Base-by-base conservation (phyloP, 164 flowering plant species). In the Sextonia rubra region DNA sequence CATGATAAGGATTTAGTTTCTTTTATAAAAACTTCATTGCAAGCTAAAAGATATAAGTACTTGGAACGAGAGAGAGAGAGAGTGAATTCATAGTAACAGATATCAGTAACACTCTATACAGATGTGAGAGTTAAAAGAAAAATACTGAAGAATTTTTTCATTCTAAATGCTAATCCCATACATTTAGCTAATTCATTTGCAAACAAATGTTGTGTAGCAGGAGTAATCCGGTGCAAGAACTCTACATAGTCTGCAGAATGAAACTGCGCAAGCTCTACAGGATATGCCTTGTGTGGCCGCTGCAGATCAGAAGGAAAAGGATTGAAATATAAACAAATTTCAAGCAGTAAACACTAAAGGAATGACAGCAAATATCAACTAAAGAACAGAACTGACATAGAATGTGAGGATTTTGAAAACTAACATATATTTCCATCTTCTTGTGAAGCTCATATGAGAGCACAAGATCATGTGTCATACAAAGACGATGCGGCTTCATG, bases 201-300 rank as follows among this genome's bases (percentile, higher is more conserved):
- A 79, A 83, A 95, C 75, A 88, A 76, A 68, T 90, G 84, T 47
- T 85, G 91, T 12, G 93, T 88, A 64, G 89, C 87, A 4, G 97
- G 97, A 11, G 90, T 91, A 48, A 95, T 95, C 75, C 99, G 87
- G 64, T 91, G 91, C 80, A 91, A 77, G 74, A 96, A 93, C 77
- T 91, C 97, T 26, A 96, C 93, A 78, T 96, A 96, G 73, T 96
- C 99, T 4, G 90, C 86, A 1, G 99, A 86, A 83, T 96, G 99
- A 70, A 93, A 96, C 83, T 96, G 99, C 1, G 98, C 99, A 66
- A 96, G 90, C 88, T 96, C 99, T 47, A 83, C 89, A 1, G 98
- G 99, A 71, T 96, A 93, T 12, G 99, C 99, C 82, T 93, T 93
- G 75, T 96, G 98, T 20, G 99, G 99, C 76, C 97, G 86, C 99